Evolutionary conservation across 768 basidiomycete genomes (phyloP).

Genomic region (Stropharia rugosoannulata): DNA sequence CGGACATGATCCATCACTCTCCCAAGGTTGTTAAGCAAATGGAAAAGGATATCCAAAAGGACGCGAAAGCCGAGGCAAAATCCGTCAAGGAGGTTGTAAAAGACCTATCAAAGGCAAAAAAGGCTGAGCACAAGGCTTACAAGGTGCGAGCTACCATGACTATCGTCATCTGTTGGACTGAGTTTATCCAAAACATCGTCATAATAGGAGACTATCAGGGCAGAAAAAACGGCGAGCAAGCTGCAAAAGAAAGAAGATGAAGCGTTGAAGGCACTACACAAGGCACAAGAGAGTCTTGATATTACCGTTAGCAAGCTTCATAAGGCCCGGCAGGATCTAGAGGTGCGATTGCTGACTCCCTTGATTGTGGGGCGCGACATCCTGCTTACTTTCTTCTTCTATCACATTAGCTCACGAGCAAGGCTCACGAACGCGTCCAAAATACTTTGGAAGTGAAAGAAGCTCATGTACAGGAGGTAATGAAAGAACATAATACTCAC

Average conservation of each 20-base stretch:
- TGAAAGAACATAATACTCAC: constrained; percentile 21
- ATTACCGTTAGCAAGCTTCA: constrained; percentile 39
- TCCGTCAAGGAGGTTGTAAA: constrained; percentile 50
- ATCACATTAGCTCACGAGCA: constrained; percentile 14
- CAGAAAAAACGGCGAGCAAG: constrained; percentile 30
- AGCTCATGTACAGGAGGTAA: constrained; percentile 19
- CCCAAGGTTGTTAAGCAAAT: constrained; percentile 29
- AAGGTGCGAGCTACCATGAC: constrained; percentile 1
- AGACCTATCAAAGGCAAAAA: constrained; percentile 51
- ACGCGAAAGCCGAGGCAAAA: constrained; percentile 51
- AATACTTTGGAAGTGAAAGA: constrained; percentile 22
- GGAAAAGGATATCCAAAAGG: constrained; percentile 46
- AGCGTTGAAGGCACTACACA: constrained; percentile 43
- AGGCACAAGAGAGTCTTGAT: constrained; percentile 53
- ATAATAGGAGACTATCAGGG: constrained; percentile 7
- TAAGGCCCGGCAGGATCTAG: constrained; percentile 35
- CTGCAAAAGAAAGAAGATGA: constrained; percentile 48
- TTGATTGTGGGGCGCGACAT: not conserved
- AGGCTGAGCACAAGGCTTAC: constrained; percentile 48
- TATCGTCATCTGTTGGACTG: not conserved
- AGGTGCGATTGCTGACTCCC: constrained; percentile 25
- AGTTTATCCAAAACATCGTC: not conserved
- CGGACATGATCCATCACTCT: constrained; percentile 8
- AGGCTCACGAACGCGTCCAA: constrained; percentile 18
- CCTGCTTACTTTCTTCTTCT: not conserved